phyloP scores from a whole-genome alignment of 2,329 filamentous ascomycete genomes.

The Thelonectria rubi region DNA sequence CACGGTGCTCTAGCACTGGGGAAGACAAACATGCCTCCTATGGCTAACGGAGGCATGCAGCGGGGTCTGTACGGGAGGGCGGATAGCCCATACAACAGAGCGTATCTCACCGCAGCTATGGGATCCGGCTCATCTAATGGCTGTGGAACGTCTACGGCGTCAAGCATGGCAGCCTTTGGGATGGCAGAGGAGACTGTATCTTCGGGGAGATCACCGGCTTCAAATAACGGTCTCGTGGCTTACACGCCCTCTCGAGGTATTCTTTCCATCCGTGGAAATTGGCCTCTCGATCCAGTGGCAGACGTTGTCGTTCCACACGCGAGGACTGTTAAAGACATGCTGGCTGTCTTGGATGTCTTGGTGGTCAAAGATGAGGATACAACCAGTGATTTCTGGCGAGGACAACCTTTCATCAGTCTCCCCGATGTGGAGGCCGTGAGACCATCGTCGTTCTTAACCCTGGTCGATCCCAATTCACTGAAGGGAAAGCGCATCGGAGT shows the following conservation, averaged over 20 bases:
- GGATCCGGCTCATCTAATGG: slow-evolving; percentile 67
- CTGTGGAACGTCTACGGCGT: slow-evolving; percentile 58
- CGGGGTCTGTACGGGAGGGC: slow-evolving; percentile 64
- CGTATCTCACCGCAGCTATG: slow-evolving; percentile 63
- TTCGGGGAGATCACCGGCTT: slow-evolving; percentile 60
- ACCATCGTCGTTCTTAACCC: not conserved
- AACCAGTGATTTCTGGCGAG: slow-evolving; percentile 26
- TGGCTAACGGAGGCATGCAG: slow-evolving; percentile 67
- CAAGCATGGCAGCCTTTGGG: slow-evolving; percentile 61
- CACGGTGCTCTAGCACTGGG: not conserved
- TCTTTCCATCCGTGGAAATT: slow-evolving; percentile 28
- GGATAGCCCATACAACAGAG: slow-evolving; percentile 63
- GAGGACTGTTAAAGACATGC: slow-evolving; percentile 21
- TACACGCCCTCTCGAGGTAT: slow-evolving; percentile 28
- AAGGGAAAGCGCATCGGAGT: not conserved
- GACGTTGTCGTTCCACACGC: slow-evolving; percentile 29
- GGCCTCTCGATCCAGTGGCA: slow-evolving; percentile 23
- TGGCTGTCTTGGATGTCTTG: slow-evolving; percentile 24
- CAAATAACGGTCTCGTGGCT: slow-evolving; percentile 26
- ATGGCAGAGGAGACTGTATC: slow-evolving; percentile 65
- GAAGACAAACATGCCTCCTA: slow-evolving; percentile 56
- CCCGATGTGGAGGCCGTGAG: not conserved
- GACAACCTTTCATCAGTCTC: slow-evolving; percentile 53
- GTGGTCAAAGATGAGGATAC: slow-evolving; percentile 10
- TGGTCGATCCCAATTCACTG: not conserved